These are phyloP conservation scores for Cryptosporidium canis DNA, from an alignment of 169 alveolate species.

Conservation along the genomic window DNA sequence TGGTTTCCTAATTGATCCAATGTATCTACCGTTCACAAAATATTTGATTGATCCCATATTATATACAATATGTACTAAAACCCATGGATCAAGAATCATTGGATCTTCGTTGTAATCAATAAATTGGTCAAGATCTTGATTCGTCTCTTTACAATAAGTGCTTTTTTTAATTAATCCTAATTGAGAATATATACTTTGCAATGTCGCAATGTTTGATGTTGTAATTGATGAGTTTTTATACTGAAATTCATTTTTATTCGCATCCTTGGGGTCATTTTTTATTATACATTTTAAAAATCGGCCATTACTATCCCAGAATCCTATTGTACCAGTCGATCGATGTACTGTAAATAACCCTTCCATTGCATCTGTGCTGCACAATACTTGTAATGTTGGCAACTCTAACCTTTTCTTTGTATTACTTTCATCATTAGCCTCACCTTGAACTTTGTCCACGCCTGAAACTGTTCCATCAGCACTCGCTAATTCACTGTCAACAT, in stretches of 20 bases:
- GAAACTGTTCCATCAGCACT: neutral
- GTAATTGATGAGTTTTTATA: conserved; percentile 2
- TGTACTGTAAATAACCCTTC: conserved; percentile 69
- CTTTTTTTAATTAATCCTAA: conserved; percentile 39
- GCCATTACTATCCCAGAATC: conserved; percentile 73
- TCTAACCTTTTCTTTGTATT: conserved; percentile 26
- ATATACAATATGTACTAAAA: conserved; percentile 67
- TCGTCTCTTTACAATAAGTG: conserved; percentile 35
- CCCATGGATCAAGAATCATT: conserved; percentile 65
- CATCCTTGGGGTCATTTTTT: conserved; percentile 2
- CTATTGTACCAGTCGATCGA: conserved; percentile 56
- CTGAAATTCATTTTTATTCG: conserved; percentile 4
- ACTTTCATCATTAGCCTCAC: neutral
- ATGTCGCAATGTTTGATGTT: conserved; percentile 42
- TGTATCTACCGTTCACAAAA: conserved; percentile 50
- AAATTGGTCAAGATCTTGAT: conserved; percentile 59
- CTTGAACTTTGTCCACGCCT: neutral
- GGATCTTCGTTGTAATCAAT: conserved; percentile 58
- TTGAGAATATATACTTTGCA: conserved; percentile 42
- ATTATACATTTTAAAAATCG: conserved; percentile 64
- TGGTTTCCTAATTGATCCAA: conserved; percentile 59
- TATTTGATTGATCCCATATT: conserved; percentile 68
- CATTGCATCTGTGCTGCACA: conserved; percentile 70
- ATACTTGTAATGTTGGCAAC: conserved; percentile 59
- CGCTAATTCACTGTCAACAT: neutral